phyloP scores from a whole-genome alignment of 768 basidiomycete species.

The Trametes cubensis region DNA sequence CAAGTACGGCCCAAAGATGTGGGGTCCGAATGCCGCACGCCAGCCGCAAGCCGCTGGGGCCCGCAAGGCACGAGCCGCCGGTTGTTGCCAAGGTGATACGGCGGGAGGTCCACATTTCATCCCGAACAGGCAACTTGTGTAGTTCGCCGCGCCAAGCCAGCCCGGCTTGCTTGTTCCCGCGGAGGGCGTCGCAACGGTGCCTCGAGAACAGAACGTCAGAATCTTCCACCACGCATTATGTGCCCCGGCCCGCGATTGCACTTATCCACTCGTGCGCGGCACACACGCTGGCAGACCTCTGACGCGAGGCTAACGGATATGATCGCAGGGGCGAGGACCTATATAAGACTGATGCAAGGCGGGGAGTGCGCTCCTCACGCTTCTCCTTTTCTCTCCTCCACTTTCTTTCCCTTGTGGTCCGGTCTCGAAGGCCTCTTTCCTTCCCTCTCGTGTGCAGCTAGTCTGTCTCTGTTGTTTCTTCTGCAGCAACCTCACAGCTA shows the following conservation, averaged over 20 bases:
- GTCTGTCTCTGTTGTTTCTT: constrained; percentile 25
- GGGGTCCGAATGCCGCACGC: neutral
- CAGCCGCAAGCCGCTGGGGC: neutral
- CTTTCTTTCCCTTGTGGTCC: constrained; percentile 25
- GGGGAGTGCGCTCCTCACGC: neutral
- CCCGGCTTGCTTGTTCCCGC: constrained; percentile 8
- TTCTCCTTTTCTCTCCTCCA: constrained; percentile 23
- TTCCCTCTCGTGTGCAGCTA: constrained; percentile 24
- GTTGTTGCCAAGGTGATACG: constrained; percentile 12
- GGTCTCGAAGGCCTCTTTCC: constrained; percentile 26
- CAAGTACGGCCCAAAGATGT: too few relatives aligned
- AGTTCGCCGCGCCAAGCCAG: constrained; percentile 5
- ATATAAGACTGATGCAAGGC: constrained; percentile 7
- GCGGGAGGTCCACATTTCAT: neutral
- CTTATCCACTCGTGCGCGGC: too few relatives aligned
- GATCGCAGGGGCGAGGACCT: neutral
- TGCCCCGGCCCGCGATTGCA: constrained; percentile 1
- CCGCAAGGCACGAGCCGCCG: constrained; percentile 5
- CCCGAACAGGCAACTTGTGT: constrained; percentile 5
- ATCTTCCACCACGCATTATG: constrained; percentile 7
- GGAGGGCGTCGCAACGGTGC: constrained; percentile 6
- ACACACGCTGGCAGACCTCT: too few relatives aligned
- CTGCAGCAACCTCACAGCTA: constrained; percentile 26
- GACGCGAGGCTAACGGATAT: neutral
- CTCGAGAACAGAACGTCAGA: constrained; percentile 20